Evolutionary conservation across 2,329 filamentous ascomycete genomes (phyloP).

Genomic region (Coniochaeta sp.): DNA sequence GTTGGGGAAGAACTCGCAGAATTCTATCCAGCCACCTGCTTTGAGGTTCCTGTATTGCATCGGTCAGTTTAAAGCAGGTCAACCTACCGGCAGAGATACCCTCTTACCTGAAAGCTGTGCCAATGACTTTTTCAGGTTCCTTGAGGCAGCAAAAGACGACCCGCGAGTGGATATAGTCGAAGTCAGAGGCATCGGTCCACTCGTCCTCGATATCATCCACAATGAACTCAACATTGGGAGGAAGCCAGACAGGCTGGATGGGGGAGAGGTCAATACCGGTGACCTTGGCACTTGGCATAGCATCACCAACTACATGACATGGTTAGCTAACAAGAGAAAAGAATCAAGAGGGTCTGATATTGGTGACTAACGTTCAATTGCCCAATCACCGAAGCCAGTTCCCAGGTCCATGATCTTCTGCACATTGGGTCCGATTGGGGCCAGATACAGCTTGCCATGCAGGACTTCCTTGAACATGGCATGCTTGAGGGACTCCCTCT

Average conservation of each 20-base stretch:
- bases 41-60: slow-evolving; percentile 25
- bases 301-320: slow-evolving; percentile 31
- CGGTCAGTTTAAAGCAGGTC: slow-evolving; percentile 13
- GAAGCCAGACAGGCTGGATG: slow-evolving; percentile 36
- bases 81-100: background rate
- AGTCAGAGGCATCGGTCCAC: slow-evolving; percentile 49
- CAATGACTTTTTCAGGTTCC: slow-evolving; percentile 40
- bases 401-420: slow-evolving; percentile 45
- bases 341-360: background rate
- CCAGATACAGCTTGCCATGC: slow-evolving; percentile 30
- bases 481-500: slow-evolving; percentile 42
- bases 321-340: slow-evolving; percentile 3
- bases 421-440: slow-evolving; percentile 35
- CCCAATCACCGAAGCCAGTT: slow-evolving; percentile 48
- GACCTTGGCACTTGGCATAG: slow-evolving; percentile 35
- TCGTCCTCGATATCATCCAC: slow-evolving; percentile 49
- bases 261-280: slow-evolving; percentile 37
- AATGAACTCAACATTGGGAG: slow-evolving; percentile 48
- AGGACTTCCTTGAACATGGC: slow-evolving; percentile 40
- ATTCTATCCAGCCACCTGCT: slow-evolving; percentile 43
- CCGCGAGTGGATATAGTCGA: slow-evolving; percentile 53
- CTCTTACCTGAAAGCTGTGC: slow-evolving; percentile 35
- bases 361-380: slow-evolving; percentile 37
- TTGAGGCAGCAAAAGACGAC: slow-evolving; percentile 46
- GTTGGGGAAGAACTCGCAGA: slow-evolving; percentile 35